Percentiles rank a stretch among this genome's conserved stretches.
Evolutionary conservation across 2,329 filamentous ascomycete species (phyloP).

Genomic region (Ophioceras dolichostomum): DNA sequence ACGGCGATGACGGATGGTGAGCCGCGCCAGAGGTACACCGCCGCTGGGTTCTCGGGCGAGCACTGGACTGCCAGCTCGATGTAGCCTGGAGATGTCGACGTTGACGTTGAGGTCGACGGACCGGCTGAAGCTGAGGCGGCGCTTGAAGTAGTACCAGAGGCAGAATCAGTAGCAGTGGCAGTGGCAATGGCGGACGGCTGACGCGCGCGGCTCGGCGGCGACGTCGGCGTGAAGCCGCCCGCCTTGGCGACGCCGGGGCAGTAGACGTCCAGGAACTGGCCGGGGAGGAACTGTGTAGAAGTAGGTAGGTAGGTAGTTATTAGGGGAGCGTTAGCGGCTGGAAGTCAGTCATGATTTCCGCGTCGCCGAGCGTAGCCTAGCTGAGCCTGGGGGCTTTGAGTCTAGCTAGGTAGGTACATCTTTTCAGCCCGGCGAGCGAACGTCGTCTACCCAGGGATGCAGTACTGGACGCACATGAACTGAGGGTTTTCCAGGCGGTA

Average conservation of each 20-base stretch:
- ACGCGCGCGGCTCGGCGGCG: conserved; percentile 35
- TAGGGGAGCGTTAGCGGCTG: conserved; percentile 8
- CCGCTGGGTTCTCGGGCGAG: conserved; percentile 58
- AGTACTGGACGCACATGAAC: conserved; percentile 29
- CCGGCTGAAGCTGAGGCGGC: too few species aligned
- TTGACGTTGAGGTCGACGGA: not conserved
- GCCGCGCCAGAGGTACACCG: conserved; percentile 61
- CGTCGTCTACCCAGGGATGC: not conserved
- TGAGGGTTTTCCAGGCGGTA: conserved; percentile 31
- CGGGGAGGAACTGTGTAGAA: conserved; percentile 54
- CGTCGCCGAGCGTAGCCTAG: not conserved
- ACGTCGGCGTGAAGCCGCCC: conserved; percentile 84
- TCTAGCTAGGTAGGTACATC: not conserved
- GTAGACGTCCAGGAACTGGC: conserved; percentile 82
- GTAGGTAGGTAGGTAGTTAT: too few species aligned
- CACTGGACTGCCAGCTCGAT: conserved; percentile 70
- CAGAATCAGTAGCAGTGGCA: too few species aligned
- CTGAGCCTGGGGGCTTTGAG: conserved; percentile 5
- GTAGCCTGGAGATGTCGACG: conserved; percentile 26
- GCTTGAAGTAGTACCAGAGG: too few species aligned
- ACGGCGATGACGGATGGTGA: conserved; percentile 11
- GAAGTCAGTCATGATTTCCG: conserved; percentile 1
- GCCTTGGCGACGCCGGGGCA: conserved; percentile 56
- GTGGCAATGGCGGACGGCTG: not conserved
- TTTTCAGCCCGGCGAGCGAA: too few species aligned